These are phyloP conservation scores for Euclidium syriacum DNA, from an alignment of 345 rosid species.

Conservation along the genomic window DNA sequence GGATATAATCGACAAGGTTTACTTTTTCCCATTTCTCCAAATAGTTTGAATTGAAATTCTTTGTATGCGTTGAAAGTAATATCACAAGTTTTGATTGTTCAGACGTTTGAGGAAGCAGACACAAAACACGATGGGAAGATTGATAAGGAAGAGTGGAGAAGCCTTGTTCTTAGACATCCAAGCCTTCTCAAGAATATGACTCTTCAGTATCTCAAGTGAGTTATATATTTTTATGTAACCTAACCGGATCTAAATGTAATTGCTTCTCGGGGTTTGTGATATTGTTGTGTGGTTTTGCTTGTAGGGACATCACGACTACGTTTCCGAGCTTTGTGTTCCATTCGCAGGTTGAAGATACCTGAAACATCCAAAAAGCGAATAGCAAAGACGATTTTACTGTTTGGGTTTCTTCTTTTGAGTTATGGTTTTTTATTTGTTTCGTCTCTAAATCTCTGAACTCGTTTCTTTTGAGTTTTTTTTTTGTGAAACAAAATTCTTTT, in stretches of 20 bases:
- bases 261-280: too few species aligned
- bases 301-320: constrained; percentile 92
- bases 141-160: constrained; percentile 95
- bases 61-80: not conserved
- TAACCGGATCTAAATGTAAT: not conserved
- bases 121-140: constrained; percentile 95
- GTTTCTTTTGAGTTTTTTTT: not conserved
- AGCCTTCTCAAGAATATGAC: constrained; percentile 97
- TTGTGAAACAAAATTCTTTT: not conserved
- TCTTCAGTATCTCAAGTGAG: constrained; percentile 96
- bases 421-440: not conserved
- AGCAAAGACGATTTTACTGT: constrained; percentile 15
- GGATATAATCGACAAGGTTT: constrained; percentile 93
- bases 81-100: not conserved
- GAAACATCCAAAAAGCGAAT: constrained; percentile 5
- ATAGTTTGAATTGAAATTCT: not conserved
- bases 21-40: not conserved
- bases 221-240: not conserved
- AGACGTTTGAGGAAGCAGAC: constrained; percentile 99
- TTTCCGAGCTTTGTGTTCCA: constrained; percentile 99
- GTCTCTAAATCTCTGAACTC: not conserved
- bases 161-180: constrained; percentile 87
- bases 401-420: not conserved
- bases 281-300: constrained; percentile 3
- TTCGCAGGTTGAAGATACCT: constrained; percentile 93